Percentiles rank a stretch among this genome's conserved stretches.
Evolutionary conservation across 1,284 basidiomycete genomes (phyloP).

Genomic region (Pyrrhoderma noxium): DNA sequence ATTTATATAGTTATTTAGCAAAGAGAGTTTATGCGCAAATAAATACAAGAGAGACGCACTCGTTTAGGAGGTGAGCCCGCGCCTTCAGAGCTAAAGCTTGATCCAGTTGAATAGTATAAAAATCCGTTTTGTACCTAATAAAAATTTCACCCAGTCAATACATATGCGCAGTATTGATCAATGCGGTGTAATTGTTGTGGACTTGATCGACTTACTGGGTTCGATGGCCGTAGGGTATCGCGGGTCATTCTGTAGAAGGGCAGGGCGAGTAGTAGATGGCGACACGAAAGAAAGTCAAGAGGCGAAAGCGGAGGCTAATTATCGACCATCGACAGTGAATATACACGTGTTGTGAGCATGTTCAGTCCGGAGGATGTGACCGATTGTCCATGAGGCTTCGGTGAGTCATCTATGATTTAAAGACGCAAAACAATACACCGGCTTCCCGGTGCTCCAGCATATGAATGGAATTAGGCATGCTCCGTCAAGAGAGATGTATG

Average conservation of each 20-base stretch:
- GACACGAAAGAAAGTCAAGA: conserved; percentile 3
- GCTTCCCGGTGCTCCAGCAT: neutral
- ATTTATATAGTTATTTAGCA: too few relatives aligned
- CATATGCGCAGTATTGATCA: neutral
- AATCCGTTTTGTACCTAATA: conserved; percentile 2
- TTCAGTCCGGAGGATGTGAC: conserved; percentile 1
- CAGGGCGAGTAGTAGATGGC: conserved; percentile 4
- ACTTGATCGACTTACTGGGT: conserved; percentile 7
- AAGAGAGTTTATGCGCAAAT: neutral
- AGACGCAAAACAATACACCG: neutral
- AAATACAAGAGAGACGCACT: conserved; percentile 8
- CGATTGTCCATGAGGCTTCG: conserved; percentile 6
- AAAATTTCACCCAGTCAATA: neutral
- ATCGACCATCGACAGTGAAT: neutral
- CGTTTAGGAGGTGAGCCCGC: conserved; percentile 11
- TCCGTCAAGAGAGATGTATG: neutral
- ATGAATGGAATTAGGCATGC: neutral
- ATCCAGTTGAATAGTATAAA: conserved; percentile 2
- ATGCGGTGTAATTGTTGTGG: neutral
- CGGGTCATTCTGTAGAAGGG: conserved; percentile 10
- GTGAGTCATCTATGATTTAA: conserved; percentile 11
- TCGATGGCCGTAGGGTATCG: conserved; percentile 12
- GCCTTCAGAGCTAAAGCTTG: conserved; percentile 13
- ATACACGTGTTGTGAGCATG: conserved; percentile 17
- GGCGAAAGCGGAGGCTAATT: conserved; percentile 1